These are phyloP conservation scores for Avena eriantha DNA, from an alignment of 176 grass and related monocot species.

Conservation along the genomic window DNA sequence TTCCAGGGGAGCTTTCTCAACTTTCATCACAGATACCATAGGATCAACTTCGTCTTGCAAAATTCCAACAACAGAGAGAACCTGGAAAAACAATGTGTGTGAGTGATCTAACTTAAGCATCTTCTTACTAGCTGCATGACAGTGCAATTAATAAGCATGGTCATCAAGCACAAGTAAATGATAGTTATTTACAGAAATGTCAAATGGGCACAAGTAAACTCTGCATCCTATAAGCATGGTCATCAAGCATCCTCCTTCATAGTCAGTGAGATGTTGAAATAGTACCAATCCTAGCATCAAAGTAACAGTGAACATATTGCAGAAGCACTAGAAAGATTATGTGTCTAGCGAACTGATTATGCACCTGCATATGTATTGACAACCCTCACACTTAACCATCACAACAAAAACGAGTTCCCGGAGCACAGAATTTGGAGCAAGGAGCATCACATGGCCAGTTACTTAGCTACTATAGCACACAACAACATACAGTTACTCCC, in stretches of 20 bases:
- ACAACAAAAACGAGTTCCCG: neutral
- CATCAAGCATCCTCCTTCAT: neutral
- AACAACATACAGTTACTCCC: neutral
- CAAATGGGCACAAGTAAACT: neutral
- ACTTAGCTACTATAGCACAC: neutral
- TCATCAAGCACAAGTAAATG: neutral
- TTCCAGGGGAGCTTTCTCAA: slow-evolving; percentile 86
- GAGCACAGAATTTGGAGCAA: neutral
- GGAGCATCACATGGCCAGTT: neutral
- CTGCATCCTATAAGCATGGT: no score
- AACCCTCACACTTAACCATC: neutral
- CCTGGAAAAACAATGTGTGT: slow-evolving; percentile 41
- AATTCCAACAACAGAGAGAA: slow-evolving; percentile 85
- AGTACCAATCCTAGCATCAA: neutral
- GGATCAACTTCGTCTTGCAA: slow-evolving; percentile 94
- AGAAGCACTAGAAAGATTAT: neutral
- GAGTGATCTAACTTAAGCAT: neutral
- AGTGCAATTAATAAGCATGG: neutral
- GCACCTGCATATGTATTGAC: neutral
- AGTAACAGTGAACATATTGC: neutral
- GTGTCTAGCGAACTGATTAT: neutral
- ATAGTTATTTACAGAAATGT: neutral
- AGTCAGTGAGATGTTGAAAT: neutral
- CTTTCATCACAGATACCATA: slow-evolving; percentile 97
- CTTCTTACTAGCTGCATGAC: neutral